A percentile compares a stretch with the other conserved stretches of the same genome.
These are phyloP conservation scores for Spongospora subterranea DNA, from an alignment of 208 protist species.

Conservation along the genomic window DNA sequence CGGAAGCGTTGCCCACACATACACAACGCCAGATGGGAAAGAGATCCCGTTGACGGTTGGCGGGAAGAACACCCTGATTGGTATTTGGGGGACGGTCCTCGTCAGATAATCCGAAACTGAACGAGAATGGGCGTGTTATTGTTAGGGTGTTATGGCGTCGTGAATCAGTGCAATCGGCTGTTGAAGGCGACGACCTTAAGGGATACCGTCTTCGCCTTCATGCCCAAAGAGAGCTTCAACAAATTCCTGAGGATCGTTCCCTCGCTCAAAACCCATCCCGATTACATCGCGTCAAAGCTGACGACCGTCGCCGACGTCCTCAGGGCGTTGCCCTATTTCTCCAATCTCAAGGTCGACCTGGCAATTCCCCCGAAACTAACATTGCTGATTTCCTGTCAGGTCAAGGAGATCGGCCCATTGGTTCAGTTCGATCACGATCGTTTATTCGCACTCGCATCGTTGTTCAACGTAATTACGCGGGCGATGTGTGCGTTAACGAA, in stretches of 20 bases:
- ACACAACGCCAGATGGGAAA: background rate
- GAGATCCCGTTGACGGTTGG: background rate
- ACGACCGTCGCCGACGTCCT: constrained; percentile 38
- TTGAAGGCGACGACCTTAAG: background rate
- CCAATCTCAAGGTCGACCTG: constrained; percentile 25
- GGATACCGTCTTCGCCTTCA: background rate
- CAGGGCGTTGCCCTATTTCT: constrained; percentile 23
- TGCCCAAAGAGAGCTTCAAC: constrained; percentile 24
- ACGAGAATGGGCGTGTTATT: background rate
- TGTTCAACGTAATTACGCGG: background rate
- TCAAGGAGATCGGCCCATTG: constrained; percentile 44
- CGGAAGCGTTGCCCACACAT: background rate
- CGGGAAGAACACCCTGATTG: too few relatives aligned
- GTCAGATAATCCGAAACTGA: too few relatives aligned
- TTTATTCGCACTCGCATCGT: background rate
- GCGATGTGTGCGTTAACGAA: background rate
- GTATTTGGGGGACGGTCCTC: too few relatives aligned
- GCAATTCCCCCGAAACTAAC: background rate
- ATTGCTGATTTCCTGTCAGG: too few relatives aligned
- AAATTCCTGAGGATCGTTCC: background rate
- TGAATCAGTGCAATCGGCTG: background rate
- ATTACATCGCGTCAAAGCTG: background rate
- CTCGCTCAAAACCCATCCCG: background rate
- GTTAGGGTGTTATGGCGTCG: background rate
- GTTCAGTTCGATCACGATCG: constrained; percentile 25